These are phyloP conservation scores for Effrenium voratum DNA, from an alignment of 73 alveolate genomes.

Conservation along the genomic window DNA sequence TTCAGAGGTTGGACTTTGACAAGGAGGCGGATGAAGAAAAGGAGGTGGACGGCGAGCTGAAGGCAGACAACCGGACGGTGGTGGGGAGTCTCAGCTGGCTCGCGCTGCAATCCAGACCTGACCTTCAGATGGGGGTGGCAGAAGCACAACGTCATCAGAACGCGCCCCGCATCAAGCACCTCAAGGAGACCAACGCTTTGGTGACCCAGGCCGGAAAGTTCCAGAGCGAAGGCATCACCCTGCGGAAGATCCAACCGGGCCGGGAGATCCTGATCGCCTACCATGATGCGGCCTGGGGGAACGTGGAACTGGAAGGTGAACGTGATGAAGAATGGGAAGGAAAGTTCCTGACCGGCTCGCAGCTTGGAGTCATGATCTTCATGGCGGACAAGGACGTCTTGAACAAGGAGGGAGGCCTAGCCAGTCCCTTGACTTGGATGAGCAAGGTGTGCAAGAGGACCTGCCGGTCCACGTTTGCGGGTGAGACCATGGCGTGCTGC, in stretches of 20 bases:
- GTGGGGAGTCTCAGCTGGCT: constrained; percentile 46
- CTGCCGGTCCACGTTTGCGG: constrained; percentile 45
- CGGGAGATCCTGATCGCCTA: not conserved
- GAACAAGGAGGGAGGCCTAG: not conserved
- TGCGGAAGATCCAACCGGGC: not conserved
- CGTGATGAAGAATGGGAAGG: not conserved
- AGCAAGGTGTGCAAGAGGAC: constrained; percentile 4
- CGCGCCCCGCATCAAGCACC: not conserved
- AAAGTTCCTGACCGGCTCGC: constrained; percentile 9
- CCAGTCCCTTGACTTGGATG: not conserved
- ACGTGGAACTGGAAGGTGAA: not conserved
- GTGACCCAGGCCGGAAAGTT: not conserved
- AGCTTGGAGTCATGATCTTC: not conserved
- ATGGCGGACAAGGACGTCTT: not conserved
- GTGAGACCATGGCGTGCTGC: constrained; percentile 39
- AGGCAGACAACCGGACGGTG: constrained; percentile 8
- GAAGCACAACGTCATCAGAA: constrained; percentile 25
- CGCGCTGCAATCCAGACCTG: constrained; percentile 27
- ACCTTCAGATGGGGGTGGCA: constrained; percentile 20
- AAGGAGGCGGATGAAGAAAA: not conserved
- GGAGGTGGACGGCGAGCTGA: not conserved
- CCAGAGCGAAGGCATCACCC: not conserved
- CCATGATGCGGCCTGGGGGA: constrained; percentile 74
- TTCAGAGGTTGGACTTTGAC: no score
- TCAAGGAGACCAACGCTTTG: not conserved